Evolutionary conservation across 371 early-diverging fungal species (phyloP), one percentile per base, ranked within the genome.

Genomic region (Zopfochytrium polystomum): DNA sequence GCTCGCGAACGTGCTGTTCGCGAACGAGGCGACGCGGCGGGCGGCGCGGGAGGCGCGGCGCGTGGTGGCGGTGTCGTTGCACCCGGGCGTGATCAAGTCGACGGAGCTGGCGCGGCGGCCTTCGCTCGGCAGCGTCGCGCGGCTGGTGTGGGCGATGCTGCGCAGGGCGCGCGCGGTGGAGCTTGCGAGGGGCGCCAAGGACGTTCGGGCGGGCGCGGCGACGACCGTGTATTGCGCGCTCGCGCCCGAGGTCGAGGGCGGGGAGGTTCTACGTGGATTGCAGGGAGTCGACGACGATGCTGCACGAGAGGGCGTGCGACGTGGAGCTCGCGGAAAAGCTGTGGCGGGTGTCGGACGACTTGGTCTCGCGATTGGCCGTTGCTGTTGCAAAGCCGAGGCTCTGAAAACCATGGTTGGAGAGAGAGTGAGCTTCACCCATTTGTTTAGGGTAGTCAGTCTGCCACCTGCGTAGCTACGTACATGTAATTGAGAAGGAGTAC

Each of bases 1-100:
- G 65, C 73, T 87, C 22, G 83, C 85, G 55, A 88, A 88, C 68
- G 54, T 87, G 26, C 68, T 85, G n/a, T 87, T 85, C 65, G 66
- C 81, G 6, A 75, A 68, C 3, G 76, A 75, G 7, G 68, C 89
- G 42, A 70, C 75, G 2, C 71, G 76, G 61, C 79, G 62, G 38
- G 61, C 6, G 30, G 43, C 46, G 18, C 15, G 27, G n/a, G 1
- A 61, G 34, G 29, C 52, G n/a, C n/a, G n/a, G n/a, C n/a, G n/a
- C n/a, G 54, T 65, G 20, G 18, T 31, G 31, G 20, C 52, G 6
- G 54, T 60, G n/a, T 61, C 65, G 15, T 11, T 65, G 13, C 65
- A 65, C 44, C 65, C 65, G 1, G 65, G 65, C 25, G 35, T 43
- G 26, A 65, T 65, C 31, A 9, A 22, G 3, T 13, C 26, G 2